These are phyloP conservation scores for Sonneratia caseolaris DNA, from an alignment of 345 rosid species.

Conservation along the genomic window DNA sequence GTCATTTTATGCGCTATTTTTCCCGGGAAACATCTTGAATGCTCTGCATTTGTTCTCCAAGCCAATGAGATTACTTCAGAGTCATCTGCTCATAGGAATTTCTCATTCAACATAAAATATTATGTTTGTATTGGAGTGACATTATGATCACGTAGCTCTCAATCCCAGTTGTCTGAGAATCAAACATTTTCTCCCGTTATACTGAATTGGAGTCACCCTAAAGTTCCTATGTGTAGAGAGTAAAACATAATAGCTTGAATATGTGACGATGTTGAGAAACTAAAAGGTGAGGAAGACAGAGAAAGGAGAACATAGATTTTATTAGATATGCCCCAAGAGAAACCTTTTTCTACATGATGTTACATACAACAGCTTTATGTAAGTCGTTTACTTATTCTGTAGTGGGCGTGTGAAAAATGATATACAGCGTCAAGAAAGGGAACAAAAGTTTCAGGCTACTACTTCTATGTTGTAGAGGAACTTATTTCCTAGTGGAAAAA, in stretches of 20 bases:
- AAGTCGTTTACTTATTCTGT: background rate
- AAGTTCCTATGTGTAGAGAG: background rate
- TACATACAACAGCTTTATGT: background rate
- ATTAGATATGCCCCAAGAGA: background rate
- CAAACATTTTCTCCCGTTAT: background rate
- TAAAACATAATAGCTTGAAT: background rate
- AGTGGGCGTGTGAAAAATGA: background rate
- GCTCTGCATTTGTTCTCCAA: background rate
- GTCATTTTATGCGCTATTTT: background rate
- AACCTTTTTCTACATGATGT: background rate
- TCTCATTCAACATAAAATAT: background rate
- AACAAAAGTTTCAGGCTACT: background rate
- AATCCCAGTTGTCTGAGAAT: background rate
- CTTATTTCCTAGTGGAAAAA: constrained; percentile 19
- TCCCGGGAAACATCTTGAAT: background rate
- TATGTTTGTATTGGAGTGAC: background rate
- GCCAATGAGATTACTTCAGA: too few species aligned
- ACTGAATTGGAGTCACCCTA: background rate
- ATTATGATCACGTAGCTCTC: constrained; percentile 1
- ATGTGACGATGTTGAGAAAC: background rate
- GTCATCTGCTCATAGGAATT: background rate
- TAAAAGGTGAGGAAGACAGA: background rate
- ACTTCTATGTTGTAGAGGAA: background rate
- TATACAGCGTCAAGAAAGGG: background rate
- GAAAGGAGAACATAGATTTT: background rate